Base-by-base conservation (phyloP, 441 rosid species). In the Adansonia madagascariensis region DNA sequence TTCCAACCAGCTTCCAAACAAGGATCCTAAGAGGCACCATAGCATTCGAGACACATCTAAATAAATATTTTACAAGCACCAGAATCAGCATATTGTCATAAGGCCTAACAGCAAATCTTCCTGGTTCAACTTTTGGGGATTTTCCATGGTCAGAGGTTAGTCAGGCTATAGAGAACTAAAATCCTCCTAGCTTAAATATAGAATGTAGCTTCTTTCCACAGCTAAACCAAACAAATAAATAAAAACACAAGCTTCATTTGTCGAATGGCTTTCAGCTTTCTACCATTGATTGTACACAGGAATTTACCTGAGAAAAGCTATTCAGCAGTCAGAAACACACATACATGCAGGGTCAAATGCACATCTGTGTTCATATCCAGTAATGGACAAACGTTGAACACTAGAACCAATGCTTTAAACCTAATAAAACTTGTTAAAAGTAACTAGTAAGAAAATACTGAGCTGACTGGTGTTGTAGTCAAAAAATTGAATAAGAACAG, bases 401-500 rank as follows among this genome's bases (percentile, higher is more conserved):
- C 11, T 27, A 31, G 61, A 50, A 70, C 8, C 6, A 73, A 59
- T 18, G 24, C 72, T 18, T 67, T 20, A 68, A 68, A 20, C 35
- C 67, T 14, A 20, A 68, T 8, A 9, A 46, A 59, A 44, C 1
- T 44, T 60, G 14, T 22, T 59, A 14, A 41, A 8, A 14, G 44
- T 8, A 43, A 22, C 22, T 75, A 52, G 15, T 10, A 31, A 12
- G 6, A 47, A 75, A 15, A 20, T 64, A 64, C 62, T 7, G 0
- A 39, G 35, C 35, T 64, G 15, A 63, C 49, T 1, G 11, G 22
- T 63, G 46, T 31, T 31, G 44, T 31, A 63, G 61, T 27, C 20
- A 35, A 63, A 57, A 31, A 55, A 47, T 8, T 49, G 12, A 81
- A 59, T 24, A 43, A 18, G 53, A 75, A 80, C 67, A 50, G 22